Conservation (phyloP, 305 asterid genomes). For the Salvia sclarea region DNA sequence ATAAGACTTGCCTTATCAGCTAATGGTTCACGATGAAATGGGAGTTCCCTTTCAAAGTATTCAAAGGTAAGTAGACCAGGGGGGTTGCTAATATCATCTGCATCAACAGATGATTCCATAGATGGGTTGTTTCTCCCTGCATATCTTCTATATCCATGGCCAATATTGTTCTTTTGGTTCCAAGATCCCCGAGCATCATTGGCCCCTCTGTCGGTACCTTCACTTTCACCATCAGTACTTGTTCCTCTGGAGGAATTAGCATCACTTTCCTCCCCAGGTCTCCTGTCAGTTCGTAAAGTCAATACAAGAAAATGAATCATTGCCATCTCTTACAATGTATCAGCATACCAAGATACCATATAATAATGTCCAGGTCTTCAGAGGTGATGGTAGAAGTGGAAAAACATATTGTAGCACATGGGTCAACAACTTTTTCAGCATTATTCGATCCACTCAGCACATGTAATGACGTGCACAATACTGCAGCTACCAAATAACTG, state of each 20-base stretch:
- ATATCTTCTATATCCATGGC: slow-evolving; percentile 42
- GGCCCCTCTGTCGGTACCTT: slow-evolving; percentile 49
- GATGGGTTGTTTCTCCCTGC: slow-evolving; percentile 42
- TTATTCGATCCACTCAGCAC: background rate
- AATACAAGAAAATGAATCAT: slow-evolving; percentile 8
- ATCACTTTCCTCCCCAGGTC: slow-evolving; percentile 84
- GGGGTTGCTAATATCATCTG: slow-evolving; percentile 51
- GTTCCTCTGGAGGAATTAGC: slow-evolving; percentile 74
- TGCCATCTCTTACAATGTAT: background rate
- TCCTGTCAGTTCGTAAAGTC: slow-evolving; percentile 44
- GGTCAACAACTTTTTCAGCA: background rate
- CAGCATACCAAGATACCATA: background rate
- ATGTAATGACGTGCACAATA: background rate
- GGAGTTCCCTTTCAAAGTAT: slow-evolving; percentile 73
- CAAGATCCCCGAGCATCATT: slow-evolving; percentile 40
- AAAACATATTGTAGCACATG: background rate
- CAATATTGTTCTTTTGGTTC: slow-evolving; percentile 41
- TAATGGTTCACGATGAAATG: slow-evolving; percentile 83
- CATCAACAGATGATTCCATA: slow-evolving; percentile 44
- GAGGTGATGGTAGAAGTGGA: background rate
- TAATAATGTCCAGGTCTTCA: background rate
- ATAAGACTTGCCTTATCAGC: slow-evolving; percentile 71
- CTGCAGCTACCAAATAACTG: background rate
- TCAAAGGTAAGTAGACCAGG: slow-evolving; percentile 72
- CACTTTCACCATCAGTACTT: slow-evolving; percentile 68